Evolutionary conservation across 2,329 filamentous ascomycete species (phyloP).

Genomic region (Colletotrichum scovillei): DNA sequence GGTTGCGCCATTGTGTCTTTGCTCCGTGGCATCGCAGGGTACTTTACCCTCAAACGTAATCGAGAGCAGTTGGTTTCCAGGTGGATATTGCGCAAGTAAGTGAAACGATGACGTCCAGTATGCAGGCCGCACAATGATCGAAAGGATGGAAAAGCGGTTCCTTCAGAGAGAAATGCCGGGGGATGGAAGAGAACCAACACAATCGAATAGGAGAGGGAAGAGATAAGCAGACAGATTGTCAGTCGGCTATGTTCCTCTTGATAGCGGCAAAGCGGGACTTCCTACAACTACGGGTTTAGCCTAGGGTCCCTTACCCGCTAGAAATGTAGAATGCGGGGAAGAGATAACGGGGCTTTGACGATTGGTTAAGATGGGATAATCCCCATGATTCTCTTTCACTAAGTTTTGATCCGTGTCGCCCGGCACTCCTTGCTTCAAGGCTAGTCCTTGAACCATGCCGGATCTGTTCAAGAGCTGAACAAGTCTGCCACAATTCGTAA

Average conservation of each 20-base stretch:
- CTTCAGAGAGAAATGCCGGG: not conserved
- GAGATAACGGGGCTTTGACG: not conserved
- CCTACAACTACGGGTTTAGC: not conserved
- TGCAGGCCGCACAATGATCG: not conserved
- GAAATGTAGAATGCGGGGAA: not conserved
- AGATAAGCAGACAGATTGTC: not conserved
- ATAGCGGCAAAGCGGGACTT: not conserved
- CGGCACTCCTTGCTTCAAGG: not conserved
- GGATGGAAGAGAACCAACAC: not conserved
- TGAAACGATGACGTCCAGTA: not conserved
- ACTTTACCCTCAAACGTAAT: too few relatives aligned
- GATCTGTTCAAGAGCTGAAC: not conserved
- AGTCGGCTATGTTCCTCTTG: not conserved
- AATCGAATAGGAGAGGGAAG: not conserved
- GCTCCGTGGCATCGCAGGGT: not conserved
- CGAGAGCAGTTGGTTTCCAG: too few relatives aligned
- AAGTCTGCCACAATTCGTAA: not conserved
- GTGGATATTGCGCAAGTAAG: not conserved
- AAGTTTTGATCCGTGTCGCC: not conserved
- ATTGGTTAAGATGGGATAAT: not conserved
- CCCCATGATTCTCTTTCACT: not conserved
- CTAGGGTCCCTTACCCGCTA: not conserved
- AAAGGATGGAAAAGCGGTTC: not conserved
- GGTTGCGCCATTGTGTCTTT: constrained; percentile 2
- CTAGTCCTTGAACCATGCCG: not conserved